These are phyloP conservation scores for Hanseniaspora lindneri DNA, from an alignment of 805 yeast genomes.

Conservation along the genomic window DNA sequence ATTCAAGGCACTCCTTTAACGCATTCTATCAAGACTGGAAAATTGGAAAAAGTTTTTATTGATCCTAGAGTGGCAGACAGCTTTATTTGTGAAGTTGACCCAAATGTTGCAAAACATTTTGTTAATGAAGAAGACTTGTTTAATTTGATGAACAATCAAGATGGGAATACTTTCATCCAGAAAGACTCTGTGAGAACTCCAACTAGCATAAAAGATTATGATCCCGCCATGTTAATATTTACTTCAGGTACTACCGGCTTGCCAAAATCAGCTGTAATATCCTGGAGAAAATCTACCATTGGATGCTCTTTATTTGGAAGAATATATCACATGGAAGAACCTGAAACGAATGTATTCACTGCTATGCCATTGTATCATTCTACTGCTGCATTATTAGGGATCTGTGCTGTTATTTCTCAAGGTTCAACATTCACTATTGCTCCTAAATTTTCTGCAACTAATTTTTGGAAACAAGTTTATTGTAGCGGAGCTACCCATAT, in stretches of 20 bases:
- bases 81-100: slow-evolving; percentile 9
- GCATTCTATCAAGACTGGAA: slow-evolving; percentile 68
- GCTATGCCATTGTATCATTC: slow-evolving; percentile 95
- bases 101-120: slow-evolving; percentile 28
- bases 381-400: slow-evolving; percentile 80
- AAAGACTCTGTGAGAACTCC: slow-evolving; percentile 48
- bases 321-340: slow-evolving; percentile 44
- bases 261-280: slow-evolving; percentile 86
- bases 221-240: slow-evolving; percentile 62
- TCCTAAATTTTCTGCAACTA: slow-evolving; percentile 67
- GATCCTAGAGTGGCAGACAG: slow-evolving; percentile 49
- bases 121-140: slow-evolving; percentile 42
- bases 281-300: slow-evolving; percentile 73
- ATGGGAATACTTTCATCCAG: slow-evolving; percentile 41
- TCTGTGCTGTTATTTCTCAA: slow-evolving; percentile 49
- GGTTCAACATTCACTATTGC: slow-evolving; percentile 74
- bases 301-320: slow-evolving; percentile 61
- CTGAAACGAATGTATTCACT: slow-evolving; percentile 54
- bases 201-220: slow-evolving; percentile 39
- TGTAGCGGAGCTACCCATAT: slow-evolving; percentile 61
- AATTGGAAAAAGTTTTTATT: slow-evolving; percentile 51
- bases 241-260: slow-evolving; percentile 93
- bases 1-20: slow-evolving; percentile 58
- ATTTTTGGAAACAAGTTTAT: slow-evolving; percentile 83
- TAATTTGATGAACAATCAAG: slow-evolving; percentile 31